phyloP scores from a whole-genome alignment of 2,329 filamentous ascomycete species.

The Calonectria hawksworthii region DNA sequence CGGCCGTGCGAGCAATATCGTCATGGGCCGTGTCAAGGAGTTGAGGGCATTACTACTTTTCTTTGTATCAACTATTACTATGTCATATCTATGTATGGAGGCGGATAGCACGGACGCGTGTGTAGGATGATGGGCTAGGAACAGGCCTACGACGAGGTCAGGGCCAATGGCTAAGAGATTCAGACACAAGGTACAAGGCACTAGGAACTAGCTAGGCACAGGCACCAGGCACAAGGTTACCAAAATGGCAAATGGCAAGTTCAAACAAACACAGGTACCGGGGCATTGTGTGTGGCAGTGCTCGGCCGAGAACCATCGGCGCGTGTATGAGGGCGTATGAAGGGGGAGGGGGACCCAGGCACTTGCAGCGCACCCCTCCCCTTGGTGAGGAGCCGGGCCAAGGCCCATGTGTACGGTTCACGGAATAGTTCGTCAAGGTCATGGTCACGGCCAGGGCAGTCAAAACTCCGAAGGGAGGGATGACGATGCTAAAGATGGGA shows the following conservation, averaged over 20 bases:
- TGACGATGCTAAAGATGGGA: constrained; percentile 1
- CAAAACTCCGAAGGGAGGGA: neutral
- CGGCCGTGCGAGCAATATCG: constrained; percentile 12
- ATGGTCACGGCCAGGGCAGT: neutral
- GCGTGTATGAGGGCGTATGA: constrained; percentile 11
- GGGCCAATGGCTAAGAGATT: neutral
- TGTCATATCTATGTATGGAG: constrained; percentile 7
- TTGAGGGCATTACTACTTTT: constrained; percentile 1
- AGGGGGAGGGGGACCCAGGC: constrained; percentile 1
- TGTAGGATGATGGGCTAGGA: constrained; percentile 3
- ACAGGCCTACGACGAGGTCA: neutral
- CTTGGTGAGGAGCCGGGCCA: neutral
- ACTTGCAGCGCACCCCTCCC: neutral
- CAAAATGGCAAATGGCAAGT: constrained; percentile 20
- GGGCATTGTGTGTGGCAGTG: constrained; percentile 40
- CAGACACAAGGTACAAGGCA: neutral
- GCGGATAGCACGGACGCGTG: constrained; percentile 3
- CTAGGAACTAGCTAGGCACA: neutral
- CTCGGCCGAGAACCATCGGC: constrained; percentile 42
- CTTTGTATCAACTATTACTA: constrained; percentile 10
- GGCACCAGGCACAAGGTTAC: constrained; percentile 10
- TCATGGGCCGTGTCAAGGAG: neutral
- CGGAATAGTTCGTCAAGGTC: neutral
- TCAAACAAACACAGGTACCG: constrained; percentile 16
- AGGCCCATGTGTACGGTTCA: constrained; percentile 5